Conservation (phyloP, 768 basidiomycete species). For the Auriscalpium orientale region DNA sequence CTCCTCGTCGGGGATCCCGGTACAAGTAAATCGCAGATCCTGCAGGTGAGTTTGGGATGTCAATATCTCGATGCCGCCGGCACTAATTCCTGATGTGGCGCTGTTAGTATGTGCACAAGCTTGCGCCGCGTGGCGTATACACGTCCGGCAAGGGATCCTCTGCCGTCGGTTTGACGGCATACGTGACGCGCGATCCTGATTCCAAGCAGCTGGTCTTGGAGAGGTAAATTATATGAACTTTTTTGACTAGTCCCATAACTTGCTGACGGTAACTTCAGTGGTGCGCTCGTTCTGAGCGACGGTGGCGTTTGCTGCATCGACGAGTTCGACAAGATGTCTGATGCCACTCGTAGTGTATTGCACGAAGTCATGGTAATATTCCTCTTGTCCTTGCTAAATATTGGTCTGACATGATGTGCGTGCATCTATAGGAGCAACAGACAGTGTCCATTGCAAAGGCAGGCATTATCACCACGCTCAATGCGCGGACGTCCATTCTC, state of each 20-base stretch:
- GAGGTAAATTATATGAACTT: constrained; percentile 44
- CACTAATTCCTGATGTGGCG: constrained; percentile 4
- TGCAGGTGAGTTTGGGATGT: constrained; percentile 50
- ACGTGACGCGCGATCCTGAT: constrained; percentile 96
- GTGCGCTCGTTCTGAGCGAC: constrained; percentile 89
- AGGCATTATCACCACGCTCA: constrained; percentile 96
- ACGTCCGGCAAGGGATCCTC: constrained; percentile 98
- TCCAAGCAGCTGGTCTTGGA: constrained; percentile 97
- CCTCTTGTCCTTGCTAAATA: not conserved
- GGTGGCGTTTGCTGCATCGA: constrained; percentile 98
- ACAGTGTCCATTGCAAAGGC: constrained; percentile 99
- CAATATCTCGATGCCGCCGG: too few relatives aligned
- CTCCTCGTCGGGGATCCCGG: constrained; percentile 96
- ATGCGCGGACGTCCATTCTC: constrained; percentile 95
- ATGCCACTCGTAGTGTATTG: constrained; percentile 92
- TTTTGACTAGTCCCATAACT: not conserved
- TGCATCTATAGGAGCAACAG: constrained; percentile 80
- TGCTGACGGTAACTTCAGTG: constrained; percentile 37
- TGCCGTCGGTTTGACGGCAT: constrained; percentile 96
- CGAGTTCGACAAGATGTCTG: constrained; percentile 99
- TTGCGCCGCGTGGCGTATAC: constrained; percentile 95
- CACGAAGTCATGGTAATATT: constrained; percentile 90
- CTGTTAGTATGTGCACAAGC: constrained; percentile 92
- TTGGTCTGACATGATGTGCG: not conserved
- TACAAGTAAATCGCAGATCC: constrained; percentile 91